Evolutionary conservation across 805 yeast species (phyloP), one percentile per base, ranked within the genome.

Genomic region (Kazachstania bromeliacearum): DNA sequence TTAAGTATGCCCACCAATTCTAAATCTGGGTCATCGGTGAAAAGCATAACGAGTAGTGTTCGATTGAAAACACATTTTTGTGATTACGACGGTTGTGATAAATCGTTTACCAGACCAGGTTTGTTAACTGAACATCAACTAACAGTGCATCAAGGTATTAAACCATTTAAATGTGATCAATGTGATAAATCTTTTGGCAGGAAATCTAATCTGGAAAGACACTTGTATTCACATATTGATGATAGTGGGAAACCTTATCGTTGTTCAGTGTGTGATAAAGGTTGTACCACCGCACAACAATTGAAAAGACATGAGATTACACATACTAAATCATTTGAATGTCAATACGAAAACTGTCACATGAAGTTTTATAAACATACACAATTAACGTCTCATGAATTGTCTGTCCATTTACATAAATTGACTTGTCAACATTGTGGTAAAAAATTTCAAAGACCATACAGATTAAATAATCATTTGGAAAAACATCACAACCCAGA

Each of bases 251-350:
- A 81, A 48, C 95, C 95, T 0, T 77, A 70, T 51, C 71, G 68
- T 28, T 88, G 97, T 51, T 57, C 75, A 0, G 54, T 68, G 1
- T 92, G 98, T 54, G 78, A 79, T 1, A 87, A 85, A 57, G 95
- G 95, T 3, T 79, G 83, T 35, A 79, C 77, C 35, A 71, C 95
- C 0, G 57, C 56, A 35, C 97, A 92, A 60, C 96, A 88, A 51
- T 64, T 85, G 38, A 73, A 70, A 42, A 69, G 95, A 36, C 98
- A 92, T 56, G 85, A 79, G 59, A 69, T 73, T 26, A 80, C 94
- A 2, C 97, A 92, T 55, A 75, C 76, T 4, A 68, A 70, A 44
- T 72, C 85, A 1, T 79, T 77, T 48, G 41, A 44, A 17, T 85
- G 96, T 55, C 48, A 69, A 2, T 63, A 69, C 44, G 78, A 69